phyloP scores from a whole-genome alignment of 345 rosid species.

The Boechera stricta region DNA sequence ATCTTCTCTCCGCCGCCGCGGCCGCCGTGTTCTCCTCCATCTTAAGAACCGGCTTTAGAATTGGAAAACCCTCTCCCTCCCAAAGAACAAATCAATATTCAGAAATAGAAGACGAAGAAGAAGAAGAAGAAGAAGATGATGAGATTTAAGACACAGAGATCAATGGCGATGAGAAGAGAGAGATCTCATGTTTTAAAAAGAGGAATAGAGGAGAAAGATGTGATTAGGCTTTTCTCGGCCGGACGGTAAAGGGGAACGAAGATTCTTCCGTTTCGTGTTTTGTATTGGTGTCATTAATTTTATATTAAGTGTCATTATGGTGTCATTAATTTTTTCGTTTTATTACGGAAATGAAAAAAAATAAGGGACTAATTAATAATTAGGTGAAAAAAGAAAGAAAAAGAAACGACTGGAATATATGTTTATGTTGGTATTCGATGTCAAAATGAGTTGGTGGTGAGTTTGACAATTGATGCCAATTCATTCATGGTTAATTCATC shows the following conservation, averaged over 20 bases:
- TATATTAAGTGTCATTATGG: slow-evolving; percentile 37
- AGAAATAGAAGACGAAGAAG: slow-evolving; percentile 5
- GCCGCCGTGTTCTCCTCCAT: slow-evolving; percentile 45
- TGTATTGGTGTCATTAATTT: slow-evolving; percentile 43
- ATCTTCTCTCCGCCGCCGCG: slow-evolving; percentile 60
- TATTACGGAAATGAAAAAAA: slow-evolving; percentile 20
- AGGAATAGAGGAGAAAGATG: slow-evolving; percentile 23
- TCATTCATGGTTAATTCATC: slow-evolving; percentile 28
- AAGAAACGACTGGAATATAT: slow-evolving; percentile 2
- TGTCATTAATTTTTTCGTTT: background rate
- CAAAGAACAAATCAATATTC: background rate
- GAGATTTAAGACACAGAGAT: background rate
- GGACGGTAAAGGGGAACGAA: slow-evolving; percentile 41
- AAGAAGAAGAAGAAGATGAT: background rate
- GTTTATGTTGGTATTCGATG: slow-evolving; percentile 35
- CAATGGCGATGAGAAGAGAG: slow-evolving; percentile 28
- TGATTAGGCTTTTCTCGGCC: slow-evolving; percentile 33
- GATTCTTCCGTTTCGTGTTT: slow-evolving; percentile 45
- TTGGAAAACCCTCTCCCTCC: slow-evolving; percentile 8
- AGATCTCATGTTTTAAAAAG: slow-evolving; percentile 32
- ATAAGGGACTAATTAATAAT: slow-evolving; percentile 24
- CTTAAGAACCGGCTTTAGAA: slow-evolving; percentile 35
- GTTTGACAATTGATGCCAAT: slow-evolving; percentile 33
- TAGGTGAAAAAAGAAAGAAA: background rate
- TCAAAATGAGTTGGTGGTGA: slow-evolving; percentile 42